Conservation (phyloP, 163 green algal genomes). For the Scenedesmus sp. region DNA sequence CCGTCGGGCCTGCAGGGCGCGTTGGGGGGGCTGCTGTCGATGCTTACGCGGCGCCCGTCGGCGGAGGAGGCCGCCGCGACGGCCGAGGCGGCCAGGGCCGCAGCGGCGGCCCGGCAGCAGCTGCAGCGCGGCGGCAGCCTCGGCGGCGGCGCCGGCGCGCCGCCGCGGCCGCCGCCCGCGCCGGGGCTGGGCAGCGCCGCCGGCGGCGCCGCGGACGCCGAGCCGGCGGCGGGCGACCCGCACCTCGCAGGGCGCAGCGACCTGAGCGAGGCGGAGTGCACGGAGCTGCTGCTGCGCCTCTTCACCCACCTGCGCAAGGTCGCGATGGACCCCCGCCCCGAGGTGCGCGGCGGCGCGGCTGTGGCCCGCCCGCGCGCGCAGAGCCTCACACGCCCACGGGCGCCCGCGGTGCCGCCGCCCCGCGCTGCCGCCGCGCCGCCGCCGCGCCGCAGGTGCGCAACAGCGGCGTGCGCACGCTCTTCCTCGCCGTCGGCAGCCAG, state of each 20-base stretch:
- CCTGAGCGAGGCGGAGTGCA: slow-evolving; percentile 50
- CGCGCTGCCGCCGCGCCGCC: no score
- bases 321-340: slow-evolving; percentile 75
- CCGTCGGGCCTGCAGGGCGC: neutral
- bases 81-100: neutral
- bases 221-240: no score
- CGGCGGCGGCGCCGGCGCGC: neutral
- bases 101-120: neutral
- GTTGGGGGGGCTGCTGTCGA: neutral
- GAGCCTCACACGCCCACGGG: no score
- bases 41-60: neutral
- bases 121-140: neutral
- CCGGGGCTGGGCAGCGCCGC: neutral
- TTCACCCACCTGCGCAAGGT: slow-evolving; percentile 48
- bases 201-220: neutral
- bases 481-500: slow-evolving; percentile 77
- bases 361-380: no score
- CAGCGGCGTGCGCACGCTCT: slow-evolving; percentile 85
- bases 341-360: slow-evolving; percentile 45
- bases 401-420: no score
- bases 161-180: neutral
- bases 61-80: neutral
- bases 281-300: slow-evolving; percentile 49
- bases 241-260: slow-evolving; percentile 40
- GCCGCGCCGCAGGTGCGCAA: slow-evolving; percentile 76